Evolutionary conservation across 2,329 filamentous ascomycete genomes (phyloP).

Genomic region (Elsinoe arachidis): DNA sequence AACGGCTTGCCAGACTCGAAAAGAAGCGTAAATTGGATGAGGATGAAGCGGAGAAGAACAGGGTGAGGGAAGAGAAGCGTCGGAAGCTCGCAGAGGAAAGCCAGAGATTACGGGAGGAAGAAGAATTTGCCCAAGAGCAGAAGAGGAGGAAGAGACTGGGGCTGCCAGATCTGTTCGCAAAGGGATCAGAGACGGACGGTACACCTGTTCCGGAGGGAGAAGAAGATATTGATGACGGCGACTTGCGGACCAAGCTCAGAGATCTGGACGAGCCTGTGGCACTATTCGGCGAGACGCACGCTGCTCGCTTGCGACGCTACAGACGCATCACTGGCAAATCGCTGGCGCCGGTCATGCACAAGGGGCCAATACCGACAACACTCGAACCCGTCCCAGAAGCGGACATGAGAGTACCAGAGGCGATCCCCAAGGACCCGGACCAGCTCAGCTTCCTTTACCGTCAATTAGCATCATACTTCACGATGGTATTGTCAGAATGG

Average conservation of each 20-base stretch:
- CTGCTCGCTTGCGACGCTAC: slow-evolving; percentile 61
- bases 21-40: slow-evolving; percentile 87
- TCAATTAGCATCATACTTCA: slow-evolving; percentile 91
- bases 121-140: slow-evolving; percentile 65
- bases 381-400: slow-evolving; percentile 70
- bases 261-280: slow-evolving; percentile 61
- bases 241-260: slow-evolving; percentile 60
- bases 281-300: slow-evolving; percentile 76
- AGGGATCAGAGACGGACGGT: slow-evolving; percentile 35
- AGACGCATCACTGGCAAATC: slow-evolving; percentile 47
- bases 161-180: slow-evolving; percentile 60
- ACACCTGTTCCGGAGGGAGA: slow-evolving; percentile 25
- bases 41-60: slow-evolving; percentile 63
- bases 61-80: slow-evolving; percentile 71
- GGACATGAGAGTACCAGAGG: slow-evolving; percentile 73
- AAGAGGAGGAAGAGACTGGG: slow-evolving; percentile 67
- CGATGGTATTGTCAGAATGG: slow-evolving; percentile 89
- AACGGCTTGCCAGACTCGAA: slow-evolving; percentile 58
- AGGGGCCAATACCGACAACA: slow-evolving; percentile 80
- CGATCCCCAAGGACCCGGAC: slow-evolving; percentile 54
- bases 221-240: slow-evolving; percentile 62
- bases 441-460: slow-evolving; percentile 67
- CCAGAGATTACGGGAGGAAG: slow-evolving; percentile 57
- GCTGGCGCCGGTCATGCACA: slow-evolving; percentile 44
- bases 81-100: slow-evolving; percentile 74